Evolutionary conservation across 805 yeast genomes (phyloP).

Genomic region (Candida taoyuanica): DNA sequence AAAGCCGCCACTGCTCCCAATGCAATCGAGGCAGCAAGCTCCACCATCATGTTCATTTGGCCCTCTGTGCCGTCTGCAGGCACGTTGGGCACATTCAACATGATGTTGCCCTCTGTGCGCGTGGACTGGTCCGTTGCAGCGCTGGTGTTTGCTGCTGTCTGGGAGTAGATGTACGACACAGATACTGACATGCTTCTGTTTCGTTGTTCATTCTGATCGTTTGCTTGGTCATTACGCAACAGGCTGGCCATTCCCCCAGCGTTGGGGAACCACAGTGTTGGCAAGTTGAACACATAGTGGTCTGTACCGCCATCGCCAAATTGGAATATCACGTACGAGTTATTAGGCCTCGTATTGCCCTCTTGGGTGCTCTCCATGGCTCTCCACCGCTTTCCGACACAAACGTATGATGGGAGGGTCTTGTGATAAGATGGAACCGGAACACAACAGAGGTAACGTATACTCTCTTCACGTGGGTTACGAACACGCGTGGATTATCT

Average conservation of each 20-base stretch:
- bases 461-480: too few relatives aligned
- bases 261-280: constrained; percentile 6
- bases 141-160: constrained; percentile 3
- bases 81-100: constrained; percentile 64
- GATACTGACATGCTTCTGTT: constrained; percentile 36
- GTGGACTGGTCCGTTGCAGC: constrained; percentile 1
- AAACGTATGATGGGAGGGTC: too few relatives aligned
- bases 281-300: constrained; percentile 14
- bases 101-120: constrained; percentile 49
- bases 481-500: too few relatives aligned
- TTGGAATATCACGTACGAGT: constrained; percentile 18
- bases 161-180: constrained; percentile 34
- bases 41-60: constrained; percentile 50
- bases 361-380: too few relatives aligned
- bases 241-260: neutral
- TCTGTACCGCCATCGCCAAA: constrained; percentile 18
- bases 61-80: constrained; percentile 55
- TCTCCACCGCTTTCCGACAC: too few relatives aligned
- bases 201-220: neutral
- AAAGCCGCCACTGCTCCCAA: constrained; percentile 54
- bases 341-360: neutral
- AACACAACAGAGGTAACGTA: too few relatives aligned
- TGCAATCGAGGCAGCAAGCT: constrained; percentile 68
- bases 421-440: too few relatives aligned
- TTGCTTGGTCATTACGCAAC: neutral